These are phyloP conservation scores for Talaromyces pinophilus DNA, from an alignment of 2,329 filamentous ascomycete species.

Conservation along the genomic window DNA sequence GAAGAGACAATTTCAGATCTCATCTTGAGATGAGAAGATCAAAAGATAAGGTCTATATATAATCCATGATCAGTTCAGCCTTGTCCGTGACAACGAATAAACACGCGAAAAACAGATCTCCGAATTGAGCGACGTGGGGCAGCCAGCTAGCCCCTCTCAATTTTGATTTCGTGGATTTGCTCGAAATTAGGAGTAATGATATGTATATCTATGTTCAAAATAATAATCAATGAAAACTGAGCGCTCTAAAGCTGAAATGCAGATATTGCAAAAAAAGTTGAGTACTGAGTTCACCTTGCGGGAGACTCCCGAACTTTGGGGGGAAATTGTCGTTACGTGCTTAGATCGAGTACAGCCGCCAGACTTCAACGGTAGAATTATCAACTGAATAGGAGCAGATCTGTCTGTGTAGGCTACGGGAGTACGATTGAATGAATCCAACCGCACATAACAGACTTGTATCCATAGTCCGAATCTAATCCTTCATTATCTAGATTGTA, in stretches of 20 bases:
- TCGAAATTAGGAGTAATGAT: background rate
- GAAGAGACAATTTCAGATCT: background rate
- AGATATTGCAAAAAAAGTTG: background rate
- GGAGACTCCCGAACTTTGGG: background rate
- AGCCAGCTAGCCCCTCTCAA: constrained; percentile 3
- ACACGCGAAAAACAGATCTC: constrained; percentile 2
- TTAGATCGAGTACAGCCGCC: background rate
- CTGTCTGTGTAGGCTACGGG: background rate
- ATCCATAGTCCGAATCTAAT: constrained; percentile 2
- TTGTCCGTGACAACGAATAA: background rate
- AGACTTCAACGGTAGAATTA: background rate
- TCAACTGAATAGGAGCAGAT: background rate
- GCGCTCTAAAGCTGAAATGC: background rate
- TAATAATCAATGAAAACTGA: background rate
- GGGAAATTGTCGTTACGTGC: background rate
- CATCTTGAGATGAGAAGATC: background rate
- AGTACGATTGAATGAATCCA: background rate
- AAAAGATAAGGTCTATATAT: background rate
- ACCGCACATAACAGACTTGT: background rate
- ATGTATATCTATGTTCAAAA: background rate
- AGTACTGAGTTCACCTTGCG: background rate
- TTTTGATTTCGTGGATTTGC: background rate
- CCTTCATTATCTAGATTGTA: constrained; percentile 4
- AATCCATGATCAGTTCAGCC: background rate
- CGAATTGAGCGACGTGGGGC: background rate